Evolutionary conservation across 1,139 yeast genomes (phyloP), one percentile per base, ranked within the genome.

Genomic region (Candida sojae): DNA sequence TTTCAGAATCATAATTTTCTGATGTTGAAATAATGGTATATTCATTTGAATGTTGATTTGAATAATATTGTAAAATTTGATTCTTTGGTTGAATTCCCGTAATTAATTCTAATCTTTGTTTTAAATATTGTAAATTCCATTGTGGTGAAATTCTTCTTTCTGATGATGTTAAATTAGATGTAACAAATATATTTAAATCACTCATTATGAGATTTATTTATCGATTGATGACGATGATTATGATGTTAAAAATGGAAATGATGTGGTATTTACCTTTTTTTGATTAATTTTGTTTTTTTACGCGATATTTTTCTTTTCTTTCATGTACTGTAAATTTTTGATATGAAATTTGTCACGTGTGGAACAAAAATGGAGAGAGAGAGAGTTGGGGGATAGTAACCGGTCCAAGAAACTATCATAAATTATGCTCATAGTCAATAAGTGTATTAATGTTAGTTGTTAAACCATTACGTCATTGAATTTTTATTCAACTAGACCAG

Each of bases 1-100:
- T 45, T 25, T 23, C 39, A 3, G 29, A 11, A 41, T 50, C 53
- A 38, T 59, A 53, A 11, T 55, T 46, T 17, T 49, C 47, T 32
- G 67, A 58, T 7, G 43, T n/a, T 34, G 61, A 46, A 36, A 73
- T 37, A 43, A 58, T 53, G 7, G 33, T 53, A 56, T 40, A 73
- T 49, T 58, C 75, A 43, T 73, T 73, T 36, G 80, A 70, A 28
- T 72, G 63, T 5, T 75, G 63, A 1, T 72, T 58, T 1, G 77
- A 73, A 56, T 79, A 82, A 46, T 83, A 65, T 44, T 72, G 74
- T 26, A 88, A 66, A 25, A 69, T 67, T 64, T 88, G 96, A 53
- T 64, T 70, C 25, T 61, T 49, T 0, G 90, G 88, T 5, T 85
- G 82, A 39, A 92, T 81, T 1, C 98, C 98, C 0, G 97, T 90